These are phyloP conservation scores for Camellia granthamiana DNA, from an alignment of 148 eudicot genomes.

Conservation along the genomic window DNA sequence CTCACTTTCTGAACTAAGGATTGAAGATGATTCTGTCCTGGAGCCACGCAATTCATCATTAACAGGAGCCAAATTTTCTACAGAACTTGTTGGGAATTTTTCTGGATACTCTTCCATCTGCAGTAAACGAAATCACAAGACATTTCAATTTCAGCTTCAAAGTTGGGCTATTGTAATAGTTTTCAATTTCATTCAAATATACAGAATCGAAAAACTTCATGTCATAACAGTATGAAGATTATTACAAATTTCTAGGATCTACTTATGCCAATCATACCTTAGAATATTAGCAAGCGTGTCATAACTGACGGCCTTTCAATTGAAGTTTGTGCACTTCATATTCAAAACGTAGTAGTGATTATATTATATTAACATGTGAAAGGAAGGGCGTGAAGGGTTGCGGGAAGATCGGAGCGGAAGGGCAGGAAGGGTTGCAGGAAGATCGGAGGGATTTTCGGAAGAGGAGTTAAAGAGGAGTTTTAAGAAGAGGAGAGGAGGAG, in stretches of 20 bases:
- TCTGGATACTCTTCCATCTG: slow-evolving; percentile 31
- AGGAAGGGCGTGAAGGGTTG: too few species aligned
- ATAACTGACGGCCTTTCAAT: neutral
- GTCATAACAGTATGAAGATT: neutral
- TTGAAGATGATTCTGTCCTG: slow-evolving; percentile 21
- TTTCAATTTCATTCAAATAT: slow-evolving; percentile 2
- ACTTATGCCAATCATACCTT: neutral
- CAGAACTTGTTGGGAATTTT: slow-evolving; percentile 17
- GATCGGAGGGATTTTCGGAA: neutral
- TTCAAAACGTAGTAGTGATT: neutral
- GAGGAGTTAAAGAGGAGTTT: neutral
- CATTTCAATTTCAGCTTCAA: neutral
- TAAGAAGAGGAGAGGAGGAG: neutral
- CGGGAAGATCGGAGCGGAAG: too few species aligned
- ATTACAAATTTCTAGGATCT: neutral
- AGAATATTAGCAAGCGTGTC: neutral
- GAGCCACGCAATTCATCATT: slow-evolving; percentile 21
- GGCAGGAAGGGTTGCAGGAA: too few species aligned
- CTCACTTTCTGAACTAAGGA: slow-evolving; percentile 26
- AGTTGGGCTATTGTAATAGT: neutral
- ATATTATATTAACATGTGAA: neutral
- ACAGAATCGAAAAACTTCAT: neutral
- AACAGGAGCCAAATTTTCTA: slow-evolving; percentile 23
- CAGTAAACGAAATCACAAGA: slow-evolving; percentile 10
- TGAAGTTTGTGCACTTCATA: neutral